phyloP scores from a whole-genome alignment of 768 basidiomycete species.

The Tephrocybe sp. region DNA sequence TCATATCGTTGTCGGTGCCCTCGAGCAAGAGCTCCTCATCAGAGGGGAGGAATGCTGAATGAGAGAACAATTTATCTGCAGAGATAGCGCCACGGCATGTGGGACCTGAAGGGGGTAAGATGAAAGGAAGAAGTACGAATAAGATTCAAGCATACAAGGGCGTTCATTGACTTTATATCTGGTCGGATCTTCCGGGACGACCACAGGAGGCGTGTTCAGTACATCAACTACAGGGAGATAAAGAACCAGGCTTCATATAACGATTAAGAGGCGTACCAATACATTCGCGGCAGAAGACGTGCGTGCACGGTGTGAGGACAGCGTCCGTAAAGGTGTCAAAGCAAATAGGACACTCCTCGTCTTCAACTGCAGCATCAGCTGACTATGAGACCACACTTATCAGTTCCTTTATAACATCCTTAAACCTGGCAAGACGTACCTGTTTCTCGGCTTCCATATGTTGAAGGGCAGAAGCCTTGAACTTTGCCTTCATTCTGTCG shows the following conservation, averaged over 20 bases:
- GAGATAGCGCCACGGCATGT: constrained; percentile 56
- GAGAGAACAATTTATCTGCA: constrained; percentile 48
- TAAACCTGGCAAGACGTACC: constrained; percentile 36
- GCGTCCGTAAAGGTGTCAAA: constrained; percentile 55
- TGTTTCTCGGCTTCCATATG: constrained; percentile 56
- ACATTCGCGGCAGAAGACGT: constrained; percentile 65
- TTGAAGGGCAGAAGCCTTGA: constrained; percentile 38
- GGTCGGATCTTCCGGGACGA: constrained; percentile 32
- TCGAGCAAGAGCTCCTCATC: constrained; percentile 39
- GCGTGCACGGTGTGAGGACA: constrained; percentile 58
- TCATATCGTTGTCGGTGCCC: constrained; percentile 24
- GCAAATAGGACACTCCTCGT: constrained; percentile 70
- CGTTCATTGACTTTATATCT: constrained; percentile 44
- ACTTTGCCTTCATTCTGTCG: constrained; percentile 43
- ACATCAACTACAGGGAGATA: constrained; percentile 36
- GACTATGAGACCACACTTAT: constrained; percentile 32
- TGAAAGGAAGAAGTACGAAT: background rate
- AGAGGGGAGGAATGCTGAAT: constrained; percentile 61
- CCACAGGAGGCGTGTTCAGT: constrained; percentile 36
- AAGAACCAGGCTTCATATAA: background rate
- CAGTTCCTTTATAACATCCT: no score
- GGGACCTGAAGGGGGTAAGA: constrained; percentile 41
- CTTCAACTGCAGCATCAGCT: constrained; percentile 43
- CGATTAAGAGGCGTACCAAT: constrained; percentile 34
- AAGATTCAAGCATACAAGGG: constrained; percentile 41